Percentiles rank a stretch among this genome's conserved stretches.
Evolutionary conservation across 2,329 filamentous ascomycete species (phyloP).

Genomic region (Talaromyces sp.): DNA sequence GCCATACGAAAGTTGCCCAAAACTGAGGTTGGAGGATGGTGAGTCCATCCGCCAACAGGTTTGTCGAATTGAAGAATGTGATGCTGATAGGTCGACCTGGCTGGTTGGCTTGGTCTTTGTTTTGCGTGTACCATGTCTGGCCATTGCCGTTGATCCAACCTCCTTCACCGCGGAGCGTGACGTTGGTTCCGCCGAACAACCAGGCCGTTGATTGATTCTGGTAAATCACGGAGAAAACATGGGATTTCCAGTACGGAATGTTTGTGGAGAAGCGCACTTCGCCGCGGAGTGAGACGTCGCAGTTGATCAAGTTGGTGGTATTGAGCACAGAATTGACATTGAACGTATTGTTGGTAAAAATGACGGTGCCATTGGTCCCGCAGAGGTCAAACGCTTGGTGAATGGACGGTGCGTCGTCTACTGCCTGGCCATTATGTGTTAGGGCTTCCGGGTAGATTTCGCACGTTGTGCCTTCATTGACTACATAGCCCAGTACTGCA

Average conservation of each 20-base stretch:
- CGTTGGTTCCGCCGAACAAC: slow-evolving; percentile 52
- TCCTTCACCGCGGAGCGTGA: slow-evolving; percentile 50
- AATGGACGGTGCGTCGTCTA: slow-evolving; percentile 25
- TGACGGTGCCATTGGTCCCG: slow-evolving; percentile 27
- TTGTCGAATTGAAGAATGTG: slow-evolving; percentile 48
- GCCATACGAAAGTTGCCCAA: slow-evolving; percentile 48
- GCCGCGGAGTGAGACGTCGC: slow-evolving; percentile 28
- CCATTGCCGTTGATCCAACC: slow-evolving; percentile 57
- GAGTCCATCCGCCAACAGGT: slow-evolving; percentile 49
- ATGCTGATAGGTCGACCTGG: slow-evolving; percentile 51
- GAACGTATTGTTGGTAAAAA: slow-evolving; percentile 28
- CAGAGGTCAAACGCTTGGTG: slow-evolving; percentile 30
- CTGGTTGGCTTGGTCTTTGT: slow-evolving; percentile 45
- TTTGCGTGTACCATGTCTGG: slow-evolving; percentile 57
- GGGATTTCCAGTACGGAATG: slow-evolving; percentile 51
- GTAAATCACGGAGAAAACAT: slow-evolving; percentile 51
- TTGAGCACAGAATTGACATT: slow-evolving; percentile 24
- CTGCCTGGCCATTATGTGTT: slow-evolving; percentile 20
- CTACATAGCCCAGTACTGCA: slow-evolving; percentile 19
- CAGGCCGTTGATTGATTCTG: slow-evolving; percentile 56
- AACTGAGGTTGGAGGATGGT: slow-evolving; percentile 50
- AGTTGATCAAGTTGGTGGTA: slow-evolving; percentile 27
- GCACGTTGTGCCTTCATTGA: slow-evolving; percentile 22
- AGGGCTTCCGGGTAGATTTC: slow-evolving; percentile 25
- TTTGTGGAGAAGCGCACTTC: slow-evolving; percentile 42